These are phyloP conservation scores for Mrakia blollopis DNA, from an alignment of 768 basidiomycete genomes.

Conservation along the genomic window DNA sequence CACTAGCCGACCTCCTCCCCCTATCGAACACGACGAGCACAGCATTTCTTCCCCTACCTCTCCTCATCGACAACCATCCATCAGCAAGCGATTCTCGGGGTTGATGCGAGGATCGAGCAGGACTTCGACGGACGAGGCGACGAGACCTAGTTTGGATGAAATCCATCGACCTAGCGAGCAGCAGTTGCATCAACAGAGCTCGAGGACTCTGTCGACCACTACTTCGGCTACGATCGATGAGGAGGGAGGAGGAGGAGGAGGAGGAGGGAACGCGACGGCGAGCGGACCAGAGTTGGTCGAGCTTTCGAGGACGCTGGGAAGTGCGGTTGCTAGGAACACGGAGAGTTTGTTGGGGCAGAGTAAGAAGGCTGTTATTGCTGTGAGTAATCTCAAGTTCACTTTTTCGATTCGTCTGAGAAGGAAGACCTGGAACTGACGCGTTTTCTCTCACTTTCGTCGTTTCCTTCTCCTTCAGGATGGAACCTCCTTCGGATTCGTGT, in stretches of 20 bases:
- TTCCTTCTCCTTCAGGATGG: conserved; percentile 54
- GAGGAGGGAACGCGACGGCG: not conserved
- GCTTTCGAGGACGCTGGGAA: conserved; percentile 47
- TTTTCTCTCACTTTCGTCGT: not conserved
- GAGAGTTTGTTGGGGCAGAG: conserved; percentile 65
- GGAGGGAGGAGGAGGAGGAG: conserved; percentile 18
- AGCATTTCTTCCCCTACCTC: not conserved
- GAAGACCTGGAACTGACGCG: not conserved
- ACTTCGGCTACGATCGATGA: not conserved
- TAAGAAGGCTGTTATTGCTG: conserved; percentile 67
- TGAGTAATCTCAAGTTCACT: conserved; percentile 36
- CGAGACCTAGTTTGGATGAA: conserved; percentile 13
- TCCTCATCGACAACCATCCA: not conserved
- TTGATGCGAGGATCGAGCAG: conserved; percentile 55
- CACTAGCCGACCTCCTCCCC: conserved; percentile 44
- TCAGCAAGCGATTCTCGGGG: conserved; percentile 19
- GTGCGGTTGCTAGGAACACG: conserved; percentile 67
- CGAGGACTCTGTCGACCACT: conserved; percentile 11
- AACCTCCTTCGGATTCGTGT: conserved; percentile 71
- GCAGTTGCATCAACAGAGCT: conserved; percentile 32
- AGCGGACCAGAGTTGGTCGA: not conserved
- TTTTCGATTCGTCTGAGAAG: no score
- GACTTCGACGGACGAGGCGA: conserved; percentile 23
- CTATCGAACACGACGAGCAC: conserved; percentile 28
- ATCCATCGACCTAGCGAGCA: conserved; percentile 15